phyloP scores from a whole-genome alignment of 148 eudicot genomes.

The Suaeda aralocaspica region DNA sequence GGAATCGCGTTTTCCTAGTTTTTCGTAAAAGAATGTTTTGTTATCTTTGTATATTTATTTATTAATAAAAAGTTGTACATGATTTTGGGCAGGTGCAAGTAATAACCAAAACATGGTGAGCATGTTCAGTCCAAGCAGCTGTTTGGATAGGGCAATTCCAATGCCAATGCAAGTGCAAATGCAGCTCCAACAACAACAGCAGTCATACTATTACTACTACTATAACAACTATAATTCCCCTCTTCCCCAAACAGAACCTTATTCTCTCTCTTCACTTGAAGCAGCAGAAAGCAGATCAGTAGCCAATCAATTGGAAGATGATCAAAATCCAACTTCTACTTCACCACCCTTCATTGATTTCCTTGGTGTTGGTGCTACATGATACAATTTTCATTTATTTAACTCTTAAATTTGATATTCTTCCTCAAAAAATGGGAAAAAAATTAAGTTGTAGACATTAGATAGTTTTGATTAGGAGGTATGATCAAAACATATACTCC shows the following conservation, averaged over 20 bases:
- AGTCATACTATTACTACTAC: slow-evolving; percentile 18
- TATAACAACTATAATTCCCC: slow-evolving; percentile 15
- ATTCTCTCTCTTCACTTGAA: slow-evolving; percentile 23
- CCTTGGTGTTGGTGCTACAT: slow-evolving; percentile 82
- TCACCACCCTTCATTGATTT: slow-evolving; percentile 70
- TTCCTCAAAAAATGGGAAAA: no score
- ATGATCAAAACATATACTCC: no score
- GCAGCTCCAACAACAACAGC: slow-evolving; percentile 16
- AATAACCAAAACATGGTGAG: slow-evolving; percentile 28
- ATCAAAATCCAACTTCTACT: slow-evolving; percentile 10
- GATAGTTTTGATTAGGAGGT: not conserved
- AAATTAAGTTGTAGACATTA: not conserved
- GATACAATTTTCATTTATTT: slow-evolving; percentile 4
- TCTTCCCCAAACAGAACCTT: slow-evolving; percentile 24
- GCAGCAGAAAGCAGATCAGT: slow-evolving; percentile 5
- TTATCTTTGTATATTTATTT: not conserved
- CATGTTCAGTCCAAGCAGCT: slow-evolving; percentile 32
- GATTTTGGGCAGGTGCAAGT: slow-evolving; percentile 20
- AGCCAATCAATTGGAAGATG: slow-evolving; percentile 3
- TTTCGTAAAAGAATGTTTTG: no score
- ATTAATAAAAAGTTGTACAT: not conserved
- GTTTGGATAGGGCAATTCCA: slow-evolving; percentile 33
- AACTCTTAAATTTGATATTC: no score
- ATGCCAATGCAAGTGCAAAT: slow-evolving; percentile 16
- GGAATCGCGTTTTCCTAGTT: no score